phyloP scores from a whole-genome alignment of 2,329 filamentous ascomycete species.

The Beauveria sp. region DNA sequence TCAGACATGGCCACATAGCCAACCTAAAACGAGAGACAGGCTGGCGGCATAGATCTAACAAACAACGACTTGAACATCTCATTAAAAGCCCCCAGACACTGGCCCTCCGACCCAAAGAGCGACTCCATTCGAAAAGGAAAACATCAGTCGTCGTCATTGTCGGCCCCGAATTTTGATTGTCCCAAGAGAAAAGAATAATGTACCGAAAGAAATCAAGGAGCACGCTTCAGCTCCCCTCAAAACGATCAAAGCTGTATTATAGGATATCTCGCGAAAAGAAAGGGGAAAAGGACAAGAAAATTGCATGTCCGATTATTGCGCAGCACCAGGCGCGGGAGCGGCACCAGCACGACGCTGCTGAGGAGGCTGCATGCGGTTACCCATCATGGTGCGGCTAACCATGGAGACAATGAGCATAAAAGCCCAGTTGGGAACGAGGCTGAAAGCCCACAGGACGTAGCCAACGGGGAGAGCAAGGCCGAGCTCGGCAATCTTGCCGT shows the following conservation, averaged over 20 bases:
- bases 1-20: constrained; percentile 7
- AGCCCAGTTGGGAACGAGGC: constrained; percentile 63
- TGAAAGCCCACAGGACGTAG: constrained; percentile 60
- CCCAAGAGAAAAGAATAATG: constrained; percentile 1
- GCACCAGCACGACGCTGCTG: constrained; percentile 8
- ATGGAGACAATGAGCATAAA: constrained; percentile 73
- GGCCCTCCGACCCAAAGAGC: background rate
- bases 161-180: constrained; percentile 5
- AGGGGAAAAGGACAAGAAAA: background rate
- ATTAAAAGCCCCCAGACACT: background rate
- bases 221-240: constrained; percentile 8
- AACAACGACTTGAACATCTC: constrained; percentile 8
- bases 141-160: constrained; percentile 6
- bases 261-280: constrained; percentile 3
- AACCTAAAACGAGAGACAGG: background rate
- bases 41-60: constrained; percentile 14
- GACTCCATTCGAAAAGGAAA: constrained; percentile 7
- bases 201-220: constrained; percentile 7
- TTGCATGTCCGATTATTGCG: constrained; percentile 5
- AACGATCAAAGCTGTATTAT: constrained; percentile 8
- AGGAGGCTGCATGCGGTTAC: constrained; percentile 25
- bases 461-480: constrained; percentile 56
- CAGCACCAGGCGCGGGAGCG: background rate
- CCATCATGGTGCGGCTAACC: constrained; percentile 63
- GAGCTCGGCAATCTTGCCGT: constrained; percentile 57